Conservation (phyloP, 2,329 filamentous ascomycete genomes). For the Aureobasidium namibiae region DNA sequence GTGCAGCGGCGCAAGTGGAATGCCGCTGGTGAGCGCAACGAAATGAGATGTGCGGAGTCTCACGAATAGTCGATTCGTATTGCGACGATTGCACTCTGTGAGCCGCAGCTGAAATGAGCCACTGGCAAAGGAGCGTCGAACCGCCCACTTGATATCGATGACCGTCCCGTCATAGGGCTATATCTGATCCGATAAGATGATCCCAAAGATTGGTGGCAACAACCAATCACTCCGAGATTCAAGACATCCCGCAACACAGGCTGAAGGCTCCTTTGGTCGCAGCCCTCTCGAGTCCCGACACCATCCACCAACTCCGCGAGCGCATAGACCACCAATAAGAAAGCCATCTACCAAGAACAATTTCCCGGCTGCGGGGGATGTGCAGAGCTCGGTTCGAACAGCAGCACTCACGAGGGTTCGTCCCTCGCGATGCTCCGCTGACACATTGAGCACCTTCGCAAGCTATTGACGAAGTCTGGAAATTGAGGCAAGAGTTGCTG, state of each 20-base stretch:
- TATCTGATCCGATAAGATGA: not conserved
- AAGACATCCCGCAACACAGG: not conserved
- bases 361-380: conserved; percentile 4
- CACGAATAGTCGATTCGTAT: not conserved
- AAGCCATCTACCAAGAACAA: not conserved
- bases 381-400: not conserved
- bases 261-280: no score
- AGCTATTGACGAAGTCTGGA: not conserved
- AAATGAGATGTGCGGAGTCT: not conserved
- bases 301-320: not conserved
- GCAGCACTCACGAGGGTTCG: not conserved
- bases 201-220: not conserved
- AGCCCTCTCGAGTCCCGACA: no score
- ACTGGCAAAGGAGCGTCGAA: not conserved
- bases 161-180: not conserved
- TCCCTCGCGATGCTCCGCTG: not conserved
- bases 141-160: not conserved
- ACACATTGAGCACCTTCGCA: not conserved
- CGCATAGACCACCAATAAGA: not conserved
- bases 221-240: not conserved
- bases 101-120: not conserved
- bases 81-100: not conserved
- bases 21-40: not conserved
- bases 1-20: not conserved
- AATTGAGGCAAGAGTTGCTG: not conserved